Conservation (phyloP, 192 early-diverging fungal genomes). For the Rhizophagus clarus region DNA sequence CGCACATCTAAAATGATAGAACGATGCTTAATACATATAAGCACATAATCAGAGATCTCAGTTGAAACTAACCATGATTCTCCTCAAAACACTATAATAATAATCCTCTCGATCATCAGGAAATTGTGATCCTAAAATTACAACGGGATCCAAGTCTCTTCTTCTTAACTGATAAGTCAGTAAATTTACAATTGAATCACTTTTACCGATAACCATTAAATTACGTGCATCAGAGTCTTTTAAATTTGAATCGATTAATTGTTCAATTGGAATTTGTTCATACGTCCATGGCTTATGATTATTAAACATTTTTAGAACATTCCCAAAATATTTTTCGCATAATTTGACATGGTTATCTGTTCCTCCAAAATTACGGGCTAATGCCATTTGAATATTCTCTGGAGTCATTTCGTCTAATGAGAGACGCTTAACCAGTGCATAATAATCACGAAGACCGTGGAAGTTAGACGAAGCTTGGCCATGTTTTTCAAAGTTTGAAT, state of each 20-base stretch:
- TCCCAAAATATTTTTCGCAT: conserved; percentile 1
- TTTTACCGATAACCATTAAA: conserved; percentile 32
- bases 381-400: background rate
- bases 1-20: conserved; percentile 22
- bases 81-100: conserved; percentile 13
- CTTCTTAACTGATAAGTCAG: background rate
- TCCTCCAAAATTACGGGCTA: conserved; percentile 33
- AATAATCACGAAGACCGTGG: conserved; percentile 20
- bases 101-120: background rate
- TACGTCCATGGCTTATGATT: background rate
- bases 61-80: conserved; percentile 8
- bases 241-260: conserved; percentile 22
- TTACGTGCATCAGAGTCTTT: conserved; percentile 1
- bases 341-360: background rate
- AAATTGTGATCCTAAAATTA: conserved; percentile 30
- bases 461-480: conserved; percentile 22
- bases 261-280: conserved; percentile 1
- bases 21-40: background rate
- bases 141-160: conserved; percentile 2
- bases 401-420: background rate
- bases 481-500: background rate
- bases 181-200: conserved; percentile 17
- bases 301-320: background rate
- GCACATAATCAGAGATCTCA: background rate
- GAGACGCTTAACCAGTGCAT: background rate